Evolutionary conservation across 345 rosid species (phyloP).

Genomic region (Theobroma cacao): DNA sequence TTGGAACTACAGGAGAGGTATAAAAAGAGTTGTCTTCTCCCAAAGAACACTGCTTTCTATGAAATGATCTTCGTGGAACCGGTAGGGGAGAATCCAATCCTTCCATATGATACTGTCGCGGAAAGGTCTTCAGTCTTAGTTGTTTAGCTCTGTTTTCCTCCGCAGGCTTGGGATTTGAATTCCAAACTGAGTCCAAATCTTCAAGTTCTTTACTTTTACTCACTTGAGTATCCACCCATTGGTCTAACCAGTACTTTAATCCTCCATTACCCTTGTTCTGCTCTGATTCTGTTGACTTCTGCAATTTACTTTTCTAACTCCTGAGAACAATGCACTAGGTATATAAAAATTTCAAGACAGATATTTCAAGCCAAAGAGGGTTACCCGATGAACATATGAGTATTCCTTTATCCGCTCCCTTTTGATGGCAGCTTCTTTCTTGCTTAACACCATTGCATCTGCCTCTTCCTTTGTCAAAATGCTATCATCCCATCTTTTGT

Average conservation of each 20-base stretch:
- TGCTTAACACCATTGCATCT: constrained; percentile 54
- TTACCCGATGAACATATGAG: constrained; percentile 64
- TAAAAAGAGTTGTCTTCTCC: constrained; percentile 58
- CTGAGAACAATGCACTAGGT: constrained; percentile 7
- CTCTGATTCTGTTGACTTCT: constrained; percentile 83
- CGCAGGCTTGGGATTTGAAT: constrained; percentile 34
- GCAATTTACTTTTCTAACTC: constrained; percentile 8
- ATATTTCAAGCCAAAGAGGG: not conserved
- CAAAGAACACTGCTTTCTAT: constrained; percentile 57
- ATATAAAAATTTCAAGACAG: not conserved
- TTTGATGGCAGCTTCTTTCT: constrained; percentile 65
- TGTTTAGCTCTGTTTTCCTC: constrained; percentile 43
- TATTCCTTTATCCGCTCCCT: constrained; percentile 72
- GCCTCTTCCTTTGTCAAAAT: constrained; percentile 76
- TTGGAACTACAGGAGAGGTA: constrained; percentile 45
- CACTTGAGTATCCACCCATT: constrained; percentile 83
- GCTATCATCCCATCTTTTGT: constrained; percentile 85
- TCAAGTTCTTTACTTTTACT: constrained; percentile 71
- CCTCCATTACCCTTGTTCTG: constrained; percentile 56
- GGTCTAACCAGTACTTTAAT: constrained; percentile 85
- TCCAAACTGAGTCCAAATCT: constrained; percentile 58
- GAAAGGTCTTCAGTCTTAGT: constrained; percentile 38
- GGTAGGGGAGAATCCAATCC: constrained; percentile 32
- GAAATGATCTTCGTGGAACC: constrained; percentile 42
- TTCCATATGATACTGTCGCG: constrained; percentile 24